Base-by-base conservation (phyloP, 2,329 filamentous ascomycete species). In the Rhinocladiella mackenziei region DNA sequence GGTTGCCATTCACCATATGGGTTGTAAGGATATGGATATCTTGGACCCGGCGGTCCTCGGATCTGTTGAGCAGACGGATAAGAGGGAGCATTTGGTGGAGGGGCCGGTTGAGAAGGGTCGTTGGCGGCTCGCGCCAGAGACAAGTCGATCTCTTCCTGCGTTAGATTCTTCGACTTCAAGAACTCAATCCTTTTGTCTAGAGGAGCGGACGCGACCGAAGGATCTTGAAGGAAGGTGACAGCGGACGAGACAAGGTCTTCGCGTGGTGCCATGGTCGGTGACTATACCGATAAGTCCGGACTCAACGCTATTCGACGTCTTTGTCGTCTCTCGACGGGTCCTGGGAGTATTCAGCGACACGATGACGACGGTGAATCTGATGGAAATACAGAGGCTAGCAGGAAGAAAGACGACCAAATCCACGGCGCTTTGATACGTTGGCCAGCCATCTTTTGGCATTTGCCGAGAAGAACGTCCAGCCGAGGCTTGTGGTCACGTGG, bases 81-180 rank as follows among this genome's bases (percentile, higher is more conserved):
- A 52, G 61, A 58, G 38, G 62, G 39, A 33, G 65, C 57, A 48
- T 49, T 52, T 29, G 48, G 49, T 68, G 73, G 54, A 67, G 74
- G 61, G 62, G 70, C 50, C 66, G 73, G 59, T 54, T 68, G 60
- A 61, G 68, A 61, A 39, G 47, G 44, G 18, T 59, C 54, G 20
- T 43, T 48, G 62, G 25, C 60, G 60, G 45, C 64, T 60, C 91
- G 81, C 30, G 86, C 77, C 55, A 98, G 76, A 11, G 94, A 86
- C 26, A 80, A 74, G 61, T 92, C 86, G 60, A 98, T 85, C 69
- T 98, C 94, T 67, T 97, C 91, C 65, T 92, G 86, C 1, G 91
- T 97, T 42, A 98, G 77, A 66, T 98, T 97, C 70, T 98, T 98
- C 5, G 89, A 94, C 65, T 89, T 86, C 14, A 98, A 76, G 58